Conservation (phyloP, 148 eudicot genomes). For the Rheum nobile region DNA sequence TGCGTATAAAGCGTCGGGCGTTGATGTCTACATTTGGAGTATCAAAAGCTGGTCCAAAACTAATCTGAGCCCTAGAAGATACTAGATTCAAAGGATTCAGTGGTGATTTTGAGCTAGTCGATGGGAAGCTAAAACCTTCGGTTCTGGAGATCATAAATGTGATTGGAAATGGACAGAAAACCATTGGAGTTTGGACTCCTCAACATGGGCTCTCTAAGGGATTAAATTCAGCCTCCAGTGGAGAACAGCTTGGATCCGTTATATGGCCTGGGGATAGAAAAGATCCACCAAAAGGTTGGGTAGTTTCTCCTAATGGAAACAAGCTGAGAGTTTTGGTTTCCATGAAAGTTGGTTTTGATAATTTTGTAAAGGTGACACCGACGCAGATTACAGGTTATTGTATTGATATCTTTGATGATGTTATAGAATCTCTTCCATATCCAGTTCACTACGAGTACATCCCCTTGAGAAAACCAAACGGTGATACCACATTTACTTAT, state of each 20-base stretch:
- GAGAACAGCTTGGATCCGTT: constrained; percentile 23
- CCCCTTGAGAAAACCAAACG: constrained; percentile 25
- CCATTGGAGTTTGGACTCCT: constrained; percentile 45
- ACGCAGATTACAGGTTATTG: constrained; percentile 31
- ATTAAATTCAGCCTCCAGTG: constrained; percentile 10
- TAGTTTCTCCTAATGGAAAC: constrained; percentile 34
- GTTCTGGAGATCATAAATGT: constrained; percentile 37
- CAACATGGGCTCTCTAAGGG: constrained; percentile 25
- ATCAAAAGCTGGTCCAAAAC: constrained; percentile 33
- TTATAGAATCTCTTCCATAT: constrained; percentile 32
- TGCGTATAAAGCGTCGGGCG: not conserved
- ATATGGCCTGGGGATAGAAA: constrained; percentile 53
- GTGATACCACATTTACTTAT: constrained; percentile 14
- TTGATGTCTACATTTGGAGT: constrained; percentile 35
- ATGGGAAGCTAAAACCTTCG: constrained; percentile 35
- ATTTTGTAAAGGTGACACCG: constrained; percentile 26
- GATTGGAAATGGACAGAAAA: constrained; percentile 22
- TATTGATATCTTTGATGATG: constrained; percentile 50
- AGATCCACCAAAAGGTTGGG: constrained; percentile 51
- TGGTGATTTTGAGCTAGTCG: constrained; percentile 32
- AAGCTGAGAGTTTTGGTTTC: constrained; percentile 42
- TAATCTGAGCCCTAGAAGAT: constrained; percentile 21
- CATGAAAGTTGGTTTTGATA: constrained; percentile 28
- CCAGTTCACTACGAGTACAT: constrained; percentile 38
- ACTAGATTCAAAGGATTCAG: constrained; percentile 36